phyloP scores from a whole-genome alignment of 495 filamentous ascomycete genomes.

The Daldinia caldariorum region DNA sequence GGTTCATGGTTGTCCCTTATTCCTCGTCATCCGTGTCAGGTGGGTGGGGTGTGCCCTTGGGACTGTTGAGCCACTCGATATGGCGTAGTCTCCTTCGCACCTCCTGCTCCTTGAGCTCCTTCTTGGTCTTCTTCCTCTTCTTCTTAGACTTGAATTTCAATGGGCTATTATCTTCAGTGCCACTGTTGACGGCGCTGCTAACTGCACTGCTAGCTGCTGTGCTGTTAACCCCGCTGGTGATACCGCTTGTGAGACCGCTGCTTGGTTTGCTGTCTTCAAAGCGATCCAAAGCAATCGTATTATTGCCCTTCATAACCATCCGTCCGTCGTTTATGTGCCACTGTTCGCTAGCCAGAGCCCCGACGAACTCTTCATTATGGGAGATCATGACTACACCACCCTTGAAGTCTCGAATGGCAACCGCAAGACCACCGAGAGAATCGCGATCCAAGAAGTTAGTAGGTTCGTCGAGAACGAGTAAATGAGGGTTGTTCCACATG shows the following conservation, averaged over 20 bases:
- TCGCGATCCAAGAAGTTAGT: slow-evolving; percentile 99
- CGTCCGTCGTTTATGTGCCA: slow-evolving; percentile 92
- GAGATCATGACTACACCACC: slow-evolving; percentile 99
- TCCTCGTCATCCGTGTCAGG: slow-evolving; percentile 82
- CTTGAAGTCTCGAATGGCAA: slow-evolving; percentile 96
- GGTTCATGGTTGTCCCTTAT: slow-evolving; percentile 40
- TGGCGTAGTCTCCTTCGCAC: slow-evolving; percentile 87
- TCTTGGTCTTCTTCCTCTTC: slow-evolving; percentile 99
- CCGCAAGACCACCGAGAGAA: slow-evolving; percentile 92
- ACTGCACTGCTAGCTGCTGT: slow-evolving; percentile 69
- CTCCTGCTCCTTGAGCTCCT: slow-evolving; percentile 93
- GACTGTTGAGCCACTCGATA: slow-evolving; percentile 89
- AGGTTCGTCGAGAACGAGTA: slow-evolving; percentile 97
- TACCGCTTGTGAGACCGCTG: slow-evolving; percentile 62
- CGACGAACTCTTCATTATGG: slow-evolving; percentile 98
- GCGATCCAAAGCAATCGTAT: slow-evolving; percentile 75
- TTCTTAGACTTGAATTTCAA: slow-evolving; percentile 90
- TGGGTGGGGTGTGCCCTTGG: slow-evolving; percentile 81
- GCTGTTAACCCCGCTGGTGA: slow-evolving; percentile 62
- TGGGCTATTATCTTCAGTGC: slow-evolving; percentile 77
- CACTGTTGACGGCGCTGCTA: slow-evolving; percentile 81
- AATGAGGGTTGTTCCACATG: slow-evolving; percentile 99
- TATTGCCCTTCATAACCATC: slow-evolving; percentile 81
- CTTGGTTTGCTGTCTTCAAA: slow-evolving; percentile 84
- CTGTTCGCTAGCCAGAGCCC: slow-evolving; percentile 91